phyloP scores from a whole-genome alignment of 2,329 filamentous ascomycete species.

The Curvularia sp. region DNA sequence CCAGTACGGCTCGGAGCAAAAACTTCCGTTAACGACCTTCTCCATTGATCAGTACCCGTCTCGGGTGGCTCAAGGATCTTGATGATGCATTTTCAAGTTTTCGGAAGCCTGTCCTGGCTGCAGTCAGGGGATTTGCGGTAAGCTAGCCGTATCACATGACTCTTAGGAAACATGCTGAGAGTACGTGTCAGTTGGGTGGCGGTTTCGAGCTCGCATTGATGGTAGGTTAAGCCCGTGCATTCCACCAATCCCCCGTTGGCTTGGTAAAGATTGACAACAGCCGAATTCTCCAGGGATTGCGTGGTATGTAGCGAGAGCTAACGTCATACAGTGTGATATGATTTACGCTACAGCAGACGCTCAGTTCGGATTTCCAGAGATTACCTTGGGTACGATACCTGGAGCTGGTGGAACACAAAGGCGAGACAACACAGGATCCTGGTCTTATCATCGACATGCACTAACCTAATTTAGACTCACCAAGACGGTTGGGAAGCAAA shows the following conservation, averaged over 20 bases:
- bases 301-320: neutral
- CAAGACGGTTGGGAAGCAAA: constrained; percentile 59
- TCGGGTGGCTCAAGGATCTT: constrained; percentile 91
- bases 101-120: constrained; percentile 90
- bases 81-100: constrained; percentile 78
- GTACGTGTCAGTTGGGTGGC: constrained; percentile 68
- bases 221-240: constrained; percentile 54
- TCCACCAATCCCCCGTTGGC: constrained; percentile 47
- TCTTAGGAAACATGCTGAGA: constrained; percentile 11
- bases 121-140: constrained; percentile 84
- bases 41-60: constrained; percentile 63
- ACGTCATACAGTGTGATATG: constrained; percentile 64
- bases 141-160: constrained; percentile 1
- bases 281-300: neutral
- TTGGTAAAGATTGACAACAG: constrained; percentile 7
- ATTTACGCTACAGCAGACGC: constrained; percentile 85
- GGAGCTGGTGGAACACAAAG: constrained; percentile 85
- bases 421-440: neutral
- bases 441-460: neutral
- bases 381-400: constrained; percentile 90
- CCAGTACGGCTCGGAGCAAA: neutral
- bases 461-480: constrained; percentile 65
- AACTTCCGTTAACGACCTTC: neutral
- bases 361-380: constrained; percentile 94
- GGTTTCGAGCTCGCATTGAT: constrained; percentile 96